A percentile compares a stretch with the other conserved stretches of the same genome.
These are phyloP conservation scores for Diaporthe caulivora DNA, from an alignment of 2,329 filamentous ascomycete species.

Conservation along the genomic window DNA sequence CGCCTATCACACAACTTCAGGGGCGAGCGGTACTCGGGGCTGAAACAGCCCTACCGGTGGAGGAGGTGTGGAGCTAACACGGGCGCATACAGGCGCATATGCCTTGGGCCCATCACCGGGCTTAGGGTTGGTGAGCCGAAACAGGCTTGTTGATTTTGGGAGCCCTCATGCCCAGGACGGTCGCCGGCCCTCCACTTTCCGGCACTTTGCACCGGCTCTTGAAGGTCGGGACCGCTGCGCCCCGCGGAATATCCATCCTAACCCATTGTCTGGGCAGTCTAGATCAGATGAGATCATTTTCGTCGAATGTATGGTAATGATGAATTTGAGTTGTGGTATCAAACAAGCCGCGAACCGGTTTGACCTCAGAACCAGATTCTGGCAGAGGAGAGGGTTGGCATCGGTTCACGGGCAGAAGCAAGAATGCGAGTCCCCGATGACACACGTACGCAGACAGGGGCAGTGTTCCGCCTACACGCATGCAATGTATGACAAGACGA, in stretches of 20 bases:
- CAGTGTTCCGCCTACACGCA: neutral
- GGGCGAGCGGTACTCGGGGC: conserved; percentile 1
- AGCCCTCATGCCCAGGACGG: conserved; percentile 4
- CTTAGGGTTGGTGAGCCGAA: conserved; percentile 10
- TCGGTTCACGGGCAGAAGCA: conserved; percentile 2
- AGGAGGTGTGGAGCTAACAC: conserved; percentile 4
- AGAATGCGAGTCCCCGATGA: neutral
- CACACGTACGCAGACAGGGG: neutral
- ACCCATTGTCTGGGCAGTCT: neutral
- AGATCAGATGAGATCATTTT: neutral
- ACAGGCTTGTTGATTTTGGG: conserved; percentile 4
- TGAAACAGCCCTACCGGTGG: conserved; percentile 30
- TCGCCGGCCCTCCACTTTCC: conserved; percentile 17
- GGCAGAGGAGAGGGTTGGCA: neutral
- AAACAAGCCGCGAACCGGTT: conserved; percentile 7
- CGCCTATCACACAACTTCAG: conserved; percentile 9
- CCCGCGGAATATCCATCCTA: neutral
- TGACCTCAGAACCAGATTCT: neutral
- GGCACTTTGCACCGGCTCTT: neutral
- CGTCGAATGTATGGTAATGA: neutral
- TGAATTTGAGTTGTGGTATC: neutral
- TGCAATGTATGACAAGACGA: neutral
- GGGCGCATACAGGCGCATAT: neutral
- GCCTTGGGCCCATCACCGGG: neutral
- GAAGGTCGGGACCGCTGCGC: neutral